A percentile compares a stretch with the other conserved stretches of the same genome.
These are phyloP conservation scores for Podosphaera leucotricha DNA, from an alignment of 2,329 filamentous ascomycete species.

Conservation along the genomic window DNA sequence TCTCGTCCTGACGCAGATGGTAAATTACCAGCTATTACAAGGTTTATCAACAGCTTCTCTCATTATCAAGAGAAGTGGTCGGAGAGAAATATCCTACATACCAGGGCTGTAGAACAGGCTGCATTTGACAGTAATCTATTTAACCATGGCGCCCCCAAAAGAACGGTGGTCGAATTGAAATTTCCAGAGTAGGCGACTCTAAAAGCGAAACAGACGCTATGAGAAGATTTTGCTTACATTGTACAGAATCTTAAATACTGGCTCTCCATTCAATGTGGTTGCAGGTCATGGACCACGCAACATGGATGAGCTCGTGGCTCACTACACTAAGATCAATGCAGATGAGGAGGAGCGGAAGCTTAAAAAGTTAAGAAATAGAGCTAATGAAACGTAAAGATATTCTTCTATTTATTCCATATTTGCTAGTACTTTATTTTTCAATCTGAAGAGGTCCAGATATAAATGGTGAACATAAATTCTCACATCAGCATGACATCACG, in stretches of 20 bases:
- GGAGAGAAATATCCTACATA: slow-evolving; percentile 34
- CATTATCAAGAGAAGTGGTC: slow-evolving; percentile 28
- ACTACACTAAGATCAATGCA: slow-evolving; percentile 34
- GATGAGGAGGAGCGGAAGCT: slow-evolving; percentile 28
- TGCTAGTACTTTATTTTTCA: not conserved
- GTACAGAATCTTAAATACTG: slow-evolving; percentile 36
- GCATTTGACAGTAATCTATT: slow-evolving; percentile 38
- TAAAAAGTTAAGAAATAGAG: not conserved
- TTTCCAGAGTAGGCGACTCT: slow-evolving; percentile 36
- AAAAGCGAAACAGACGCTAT: not conserved
- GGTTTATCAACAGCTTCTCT: slow-evolving; percentile 29
- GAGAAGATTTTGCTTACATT: not conserved
- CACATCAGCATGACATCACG: not conserved
- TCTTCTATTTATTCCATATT: not conserved
- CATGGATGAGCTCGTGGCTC: slow-evolving; percentile 33
- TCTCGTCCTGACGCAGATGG: slow-evolving; percentile 18
- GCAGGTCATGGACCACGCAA: slow-evolving; percentile 33
- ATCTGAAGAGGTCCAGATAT: not conserved
- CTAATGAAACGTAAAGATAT: not conserved
- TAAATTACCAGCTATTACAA: slow-evolving; percentile 21
- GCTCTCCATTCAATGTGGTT: slow-evolving; percentile 38
- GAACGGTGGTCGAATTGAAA: slow-evolving; percentile 26
- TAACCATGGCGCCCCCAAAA: slow-evolving; percentile 19
- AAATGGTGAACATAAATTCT: not conserved
- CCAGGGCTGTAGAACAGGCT: slow-evolving; percentile 35